Percentiles rank a stretch among this genome's conserved stretches.
Evolutionary conservation across 371 early-diverging fungal genomes (phyloP).

Genomic region (Homolaphlyctis polyrhiza): DNA sequence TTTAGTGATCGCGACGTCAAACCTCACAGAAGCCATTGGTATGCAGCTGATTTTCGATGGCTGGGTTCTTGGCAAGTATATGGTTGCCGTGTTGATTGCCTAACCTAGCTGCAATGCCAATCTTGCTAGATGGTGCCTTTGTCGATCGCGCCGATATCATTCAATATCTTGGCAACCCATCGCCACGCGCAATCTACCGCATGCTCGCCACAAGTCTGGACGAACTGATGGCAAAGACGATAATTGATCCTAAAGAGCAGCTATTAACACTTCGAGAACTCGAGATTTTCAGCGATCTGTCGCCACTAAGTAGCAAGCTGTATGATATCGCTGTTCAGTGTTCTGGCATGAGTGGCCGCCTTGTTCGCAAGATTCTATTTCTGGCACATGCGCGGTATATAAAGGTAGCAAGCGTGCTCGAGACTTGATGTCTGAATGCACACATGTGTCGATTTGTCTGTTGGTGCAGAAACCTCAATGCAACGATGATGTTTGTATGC

Average conservation of each 20-base stretch:
- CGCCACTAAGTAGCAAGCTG: neutral
- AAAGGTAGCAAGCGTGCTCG: too few relatives aligned
- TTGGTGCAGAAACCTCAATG: too few relatives aligned
- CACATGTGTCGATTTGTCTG: too few relatives aligned
- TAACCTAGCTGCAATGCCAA: neutral
- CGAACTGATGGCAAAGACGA: constrained; percentile 40
- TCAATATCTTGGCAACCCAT: constrained; percentile 39
- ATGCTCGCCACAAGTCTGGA: constrained; percentile 44
- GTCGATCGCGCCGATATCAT: constrained; percentile 46
- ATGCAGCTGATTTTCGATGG: neutral
- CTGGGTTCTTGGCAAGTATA: neutral
- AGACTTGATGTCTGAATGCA: constrained; percentile 1
- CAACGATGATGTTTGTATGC: too few relatives aligned
- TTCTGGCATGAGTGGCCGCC: constrained; percentile 40
- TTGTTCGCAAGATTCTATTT: constrained; percentile 46
- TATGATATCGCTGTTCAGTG: neutral
- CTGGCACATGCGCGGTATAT: constrained; percentile 33
- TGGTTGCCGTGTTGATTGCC: neutral
- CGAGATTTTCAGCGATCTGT: neutral
- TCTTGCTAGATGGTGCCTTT: constrained; percentile 53
- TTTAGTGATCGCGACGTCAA: constrained; percentile 58
- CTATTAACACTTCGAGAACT: neutral
- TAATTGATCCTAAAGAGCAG: constrained; percentile 20
- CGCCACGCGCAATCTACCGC: constrained; percentile 42
- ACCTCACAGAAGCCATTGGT: constrained; percentile 62